A percentile compares a stretch with the other conserved stretches of the same genome.
These are phyloP conservation scores for Nemania sp. DNA, from an alignment of 2,329 filamentous ascomycete genomes.

Conservation along the genomic window DNA sequence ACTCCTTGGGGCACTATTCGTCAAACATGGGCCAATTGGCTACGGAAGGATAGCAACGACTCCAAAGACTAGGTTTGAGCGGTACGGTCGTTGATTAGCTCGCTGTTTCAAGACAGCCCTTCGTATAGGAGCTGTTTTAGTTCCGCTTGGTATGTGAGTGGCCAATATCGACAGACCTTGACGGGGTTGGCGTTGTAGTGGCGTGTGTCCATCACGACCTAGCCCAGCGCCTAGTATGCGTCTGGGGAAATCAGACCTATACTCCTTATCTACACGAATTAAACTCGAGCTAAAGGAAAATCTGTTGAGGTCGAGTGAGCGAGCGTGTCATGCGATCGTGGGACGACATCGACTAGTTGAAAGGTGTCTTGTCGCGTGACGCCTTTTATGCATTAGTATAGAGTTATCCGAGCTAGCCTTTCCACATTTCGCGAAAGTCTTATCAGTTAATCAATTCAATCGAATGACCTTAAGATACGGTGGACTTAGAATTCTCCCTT, in stretches of 20 bases:
- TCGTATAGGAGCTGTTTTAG: neutral
- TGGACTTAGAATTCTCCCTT: too few relatives aligned
- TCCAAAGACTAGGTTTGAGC: slow-evolving; percentile 5
- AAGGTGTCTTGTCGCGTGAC: slow-evolving; percentile 23
- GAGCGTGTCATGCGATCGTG: slow-evolving; percentile 21
- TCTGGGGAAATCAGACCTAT: neutral
- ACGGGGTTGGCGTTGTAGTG: slow-evolving; percentile 3
- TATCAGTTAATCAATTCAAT: slow-evolving; percentile 1
- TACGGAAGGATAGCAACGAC: slow-evolving; percentile 4
- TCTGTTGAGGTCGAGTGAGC: neutral
- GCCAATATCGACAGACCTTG: slow-evolving; percentile 7
- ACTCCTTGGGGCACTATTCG: slow-evolving; percentile 11
- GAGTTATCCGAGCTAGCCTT: slow-evolving; percentile 10
- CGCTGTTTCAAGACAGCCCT: slow-evolving; percentile 11
- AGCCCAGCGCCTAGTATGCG: neutral
- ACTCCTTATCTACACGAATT: neutral
- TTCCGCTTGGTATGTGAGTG: slow-evolving; percentile 8
- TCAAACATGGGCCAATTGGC: slow-evolving; percentile 7
- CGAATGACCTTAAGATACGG: too few relatives aligned
- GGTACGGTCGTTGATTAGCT: slow-evolving; percentile 18
- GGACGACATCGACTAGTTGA: slow-evolving; percentile 20
- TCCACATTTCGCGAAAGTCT: slow-evolving; percentile 13
- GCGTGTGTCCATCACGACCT: slow-evolving; percentile 17
- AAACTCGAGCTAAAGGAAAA: neutral
- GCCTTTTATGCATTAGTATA: slow-evolving; percentile 13